Evolutionary conservation across 2,329 filamentous ascomycete genomes (phyloP).

Genomic region (Tolypocladium inflatum): DNA sequence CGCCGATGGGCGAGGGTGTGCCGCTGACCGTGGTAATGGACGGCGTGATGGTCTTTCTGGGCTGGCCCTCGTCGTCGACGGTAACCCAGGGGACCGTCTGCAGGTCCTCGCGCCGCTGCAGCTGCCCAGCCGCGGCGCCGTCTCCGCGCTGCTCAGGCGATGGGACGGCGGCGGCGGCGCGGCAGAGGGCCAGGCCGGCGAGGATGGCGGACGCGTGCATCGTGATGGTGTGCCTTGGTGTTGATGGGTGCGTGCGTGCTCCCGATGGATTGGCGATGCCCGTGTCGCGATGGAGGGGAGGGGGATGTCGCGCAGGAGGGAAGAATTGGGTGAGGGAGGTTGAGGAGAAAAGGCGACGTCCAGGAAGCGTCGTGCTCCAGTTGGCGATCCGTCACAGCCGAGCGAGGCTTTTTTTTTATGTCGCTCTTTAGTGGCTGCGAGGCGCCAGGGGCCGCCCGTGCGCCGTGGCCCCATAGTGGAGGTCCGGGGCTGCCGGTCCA

Average conservation of each 20-base stretch:
- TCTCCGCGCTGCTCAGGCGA: background rate
- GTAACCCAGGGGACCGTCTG: slow-evolving; percentile 40
- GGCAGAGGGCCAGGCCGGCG: background rate
- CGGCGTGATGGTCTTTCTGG: slow-evolving; percentile 38
- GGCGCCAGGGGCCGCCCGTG: background rate
- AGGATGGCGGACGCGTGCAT: background rate
- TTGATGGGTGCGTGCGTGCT: background rate
- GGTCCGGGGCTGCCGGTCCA: background rate
- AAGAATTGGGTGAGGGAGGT: background rate
- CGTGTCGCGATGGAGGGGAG: background rate
- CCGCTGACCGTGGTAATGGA: slow-evolving; percentile 35
- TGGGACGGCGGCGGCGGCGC: slow-evolving; percentile 1
- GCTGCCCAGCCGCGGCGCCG: background rate
- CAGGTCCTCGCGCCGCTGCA: slow-evolving; percentile 8
- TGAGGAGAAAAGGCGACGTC: background rate
- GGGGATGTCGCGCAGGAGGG: background rate
- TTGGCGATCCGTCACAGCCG: background rate
- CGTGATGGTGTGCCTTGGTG: background rate
- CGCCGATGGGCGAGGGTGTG: slow-evolving; percentile 25
- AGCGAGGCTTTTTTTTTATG: background rate
- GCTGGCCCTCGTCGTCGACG: slow-evolving; percentile 35
- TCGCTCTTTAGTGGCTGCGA: background rate
- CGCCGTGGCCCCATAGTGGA: background rate
- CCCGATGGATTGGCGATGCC: background rate
- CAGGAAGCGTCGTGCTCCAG: background rate